Conservation (phyloP, 805 yeast species). For the Schizosaccharomyces octosporus region DNA sequence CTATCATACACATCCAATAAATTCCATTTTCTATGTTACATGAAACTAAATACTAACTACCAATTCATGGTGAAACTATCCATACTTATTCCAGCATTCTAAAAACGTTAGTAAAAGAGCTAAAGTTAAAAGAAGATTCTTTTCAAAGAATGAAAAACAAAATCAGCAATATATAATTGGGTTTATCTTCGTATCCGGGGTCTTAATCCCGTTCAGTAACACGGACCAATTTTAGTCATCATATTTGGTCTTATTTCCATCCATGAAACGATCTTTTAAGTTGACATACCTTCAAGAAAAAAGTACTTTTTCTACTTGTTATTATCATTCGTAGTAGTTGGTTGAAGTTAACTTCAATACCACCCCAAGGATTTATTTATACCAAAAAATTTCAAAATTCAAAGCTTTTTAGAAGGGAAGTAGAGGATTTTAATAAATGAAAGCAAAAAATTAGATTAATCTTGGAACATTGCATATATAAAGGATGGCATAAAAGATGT, state of each 20-base stretch:
- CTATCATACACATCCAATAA: no score
- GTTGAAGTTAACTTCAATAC: neutral
- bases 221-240: slow-evolving; percentile 1
- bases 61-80: no score
- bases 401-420: neutral
- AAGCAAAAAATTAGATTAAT: neutral
- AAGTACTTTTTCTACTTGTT: neutral
- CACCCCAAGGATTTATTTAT: neutral
- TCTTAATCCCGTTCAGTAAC: slow-evolving; percentile 1
- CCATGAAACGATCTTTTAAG: neutral
- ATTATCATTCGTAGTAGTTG: neutral
- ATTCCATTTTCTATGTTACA: no score
- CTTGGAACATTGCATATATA: neutral
- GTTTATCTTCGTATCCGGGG: slow-evolving; percentile 1
- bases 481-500: neutral
- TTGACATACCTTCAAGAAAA: neutral
- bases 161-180: neutral
- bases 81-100: neutral
- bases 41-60: no score
- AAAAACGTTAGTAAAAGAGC: neutral
- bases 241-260: neutral
- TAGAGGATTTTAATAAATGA: neutral
- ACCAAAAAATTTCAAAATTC: neutral
- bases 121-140: neutral
- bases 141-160: neutral